Evolutionary conservation across 306 rosid species (phyloP), one percentile per base, ranked within the genome.

Genomic region (Vicia faba): DNA sequence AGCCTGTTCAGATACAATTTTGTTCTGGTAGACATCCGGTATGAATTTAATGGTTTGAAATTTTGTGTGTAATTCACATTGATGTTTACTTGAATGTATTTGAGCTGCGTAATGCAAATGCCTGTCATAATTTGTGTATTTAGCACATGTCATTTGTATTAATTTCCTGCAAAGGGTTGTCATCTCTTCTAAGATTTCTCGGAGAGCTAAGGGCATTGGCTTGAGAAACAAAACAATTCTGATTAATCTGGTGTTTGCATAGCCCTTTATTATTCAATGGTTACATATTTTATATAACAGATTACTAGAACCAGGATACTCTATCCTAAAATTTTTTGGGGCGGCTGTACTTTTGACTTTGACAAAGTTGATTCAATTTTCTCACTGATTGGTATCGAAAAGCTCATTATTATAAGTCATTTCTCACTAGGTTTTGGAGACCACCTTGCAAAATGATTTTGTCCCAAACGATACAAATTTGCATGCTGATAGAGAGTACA

Each of bases 11-110:
- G 77, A 88, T 93, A 70, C 85, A 80, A 60, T 79, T 93, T 61
- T 66, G 62, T 68, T 86, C 83, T 77, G 98, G 96, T 62, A 91
- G 89, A 74, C 98, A 93, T 72, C 98, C 96, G 80, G 98, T 93
- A 84, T 69, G 79, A 54, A 61, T 70, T 67, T 35, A 66, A 58
- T 25, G 45, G 58, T 76, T 43, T n/a, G 13, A 57, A 36, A 70
- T 18, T 62, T 46, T 53, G 11, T 72, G 11, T 72, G 1, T 41
- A 64, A 55, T 58, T 18, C 38, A 62, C 46, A 15, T 39, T 15
- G 56, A 26, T 61, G 45, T 68, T 65, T 45, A 20, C 29, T 73
- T 63, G 31, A 46, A 67, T 60, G 31, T 43, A 44, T 66, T 20
- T 63, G 48, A 58, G 56, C 57, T 38, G 36, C 36, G 8, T 31